Base-by-base conservation (phyloP, 805 yeast species). In the Sugiyamaella smithiae region DNA sequence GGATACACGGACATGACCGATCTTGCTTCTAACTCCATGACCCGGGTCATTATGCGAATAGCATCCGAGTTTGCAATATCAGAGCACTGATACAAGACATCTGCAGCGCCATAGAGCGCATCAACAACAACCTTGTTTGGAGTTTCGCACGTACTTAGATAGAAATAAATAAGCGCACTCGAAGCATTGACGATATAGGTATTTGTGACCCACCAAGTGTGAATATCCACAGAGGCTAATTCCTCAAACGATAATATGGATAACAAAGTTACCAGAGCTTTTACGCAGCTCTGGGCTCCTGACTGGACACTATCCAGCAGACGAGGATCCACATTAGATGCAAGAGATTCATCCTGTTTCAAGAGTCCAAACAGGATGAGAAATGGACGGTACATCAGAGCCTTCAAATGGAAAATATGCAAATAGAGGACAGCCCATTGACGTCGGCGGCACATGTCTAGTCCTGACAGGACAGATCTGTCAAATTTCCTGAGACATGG, bases 351-450 rank as follows among this genome's bases (percentile, higher is more conserved):
- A 33, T 37, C 24, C 4, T 16, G 17, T 17, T 31, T 25, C 7
- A 45, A 7, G 19, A 24, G 24, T 24, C 35, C 45, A 16, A 38
- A 22, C 11, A 45, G 38, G 22, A 45, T 23, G 22, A 45, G 31
- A 17, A 45, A 45, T 16, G 48, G 48, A n/a, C 48, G 41, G 16
- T 37, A 26, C 43, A 45, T 16, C 25, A 40, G 20, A 9, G 43
- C n/a, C 42, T 33, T 22, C 16, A 37, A 7, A 25, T 37, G 35
- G 31, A 32, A 38, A 19, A 38, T 24, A 17, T 36, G 16, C 19
- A 48, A 14, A 14, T 48, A 33, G 16, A 42, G 12, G 9, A 45
- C 26, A 14, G 36, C 32, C 48, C 48, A 45, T 29, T 45, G 43
- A n/a, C 31, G 40, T 9, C 22, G 22, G 16, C 37, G 35, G 17